These are phyloP conservation scores for Effrenium voratum DNA, from an alignment of 73 alveolate genomes.

Conservation along the genomic window DNA sequence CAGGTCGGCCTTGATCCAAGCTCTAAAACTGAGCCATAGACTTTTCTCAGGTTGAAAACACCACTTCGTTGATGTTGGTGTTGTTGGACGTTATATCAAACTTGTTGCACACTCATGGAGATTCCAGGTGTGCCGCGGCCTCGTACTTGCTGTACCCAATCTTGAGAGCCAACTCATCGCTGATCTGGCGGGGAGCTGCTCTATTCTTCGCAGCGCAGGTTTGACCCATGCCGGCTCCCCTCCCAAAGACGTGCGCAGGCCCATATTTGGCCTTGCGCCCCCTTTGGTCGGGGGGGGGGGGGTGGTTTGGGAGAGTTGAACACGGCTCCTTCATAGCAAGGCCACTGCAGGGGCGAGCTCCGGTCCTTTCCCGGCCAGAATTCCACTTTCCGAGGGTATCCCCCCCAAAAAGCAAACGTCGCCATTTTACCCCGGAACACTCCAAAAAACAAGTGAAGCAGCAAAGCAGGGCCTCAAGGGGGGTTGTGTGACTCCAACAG, in stretches of 20 bases:
- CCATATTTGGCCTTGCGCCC: neutral
- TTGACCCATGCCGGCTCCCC: neutral
- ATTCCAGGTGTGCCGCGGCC: too few species aligned
- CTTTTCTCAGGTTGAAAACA: too few species aligned
- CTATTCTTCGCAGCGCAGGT: neutral
- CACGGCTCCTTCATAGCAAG: neutral
- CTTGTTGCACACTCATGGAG: too few species aligned
- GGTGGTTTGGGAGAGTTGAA: neutral
- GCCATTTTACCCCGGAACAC: too few species aligned
- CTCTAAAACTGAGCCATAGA: too few species aligned
- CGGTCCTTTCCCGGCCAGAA: neutral
- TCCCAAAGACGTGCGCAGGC: neutral
- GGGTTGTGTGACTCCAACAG: neutral
- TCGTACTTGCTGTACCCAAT: conserved; percentile 70
- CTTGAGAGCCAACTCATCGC: neutral
- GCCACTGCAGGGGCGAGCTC: neutral
- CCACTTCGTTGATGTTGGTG: too few species aligned
- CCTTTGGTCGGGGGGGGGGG: neutral
- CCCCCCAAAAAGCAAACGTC: too few species aligned
- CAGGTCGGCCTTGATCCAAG: too few species aligned
- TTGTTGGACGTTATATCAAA: too few species aligned
- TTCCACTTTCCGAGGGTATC: too few species aligned
- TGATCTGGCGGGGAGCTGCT: neutral
- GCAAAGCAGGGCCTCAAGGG: too few species aligned
- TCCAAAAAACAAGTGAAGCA: too few species aligned